Conservation (phyloP, 2,329 filamentous ascomycete species). For the Phoma herbarum region DNA sequence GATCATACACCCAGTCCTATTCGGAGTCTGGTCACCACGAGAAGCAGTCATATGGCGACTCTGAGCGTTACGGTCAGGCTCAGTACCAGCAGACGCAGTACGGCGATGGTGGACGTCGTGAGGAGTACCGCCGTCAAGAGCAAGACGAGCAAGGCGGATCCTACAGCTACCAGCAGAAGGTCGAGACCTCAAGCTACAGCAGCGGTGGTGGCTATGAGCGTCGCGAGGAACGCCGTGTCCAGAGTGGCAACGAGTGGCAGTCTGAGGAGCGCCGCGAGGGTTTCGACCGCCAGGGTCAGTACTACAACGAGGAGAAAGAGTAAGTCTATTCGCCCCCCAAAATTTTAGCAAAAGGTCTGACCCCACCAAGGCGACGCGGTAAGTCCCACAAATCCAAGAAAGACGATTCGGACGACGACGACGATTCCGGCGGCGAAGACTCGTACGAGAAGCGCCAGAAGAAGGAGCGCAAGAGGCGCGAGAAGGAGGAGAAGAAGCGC, state of each 20-base stretch:
- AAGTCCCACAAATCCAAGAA: conserved; percentile 51
- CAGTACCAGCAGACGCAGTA: conserved; percentile 68
- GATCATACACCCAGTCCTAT: conserved; percentile 68
- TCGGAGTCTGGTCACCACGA: conserved; percentile 67
- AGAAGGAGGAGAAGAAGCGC: conserved; percentile 52
- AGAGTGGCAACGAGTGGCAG: conserved; percentile 54
- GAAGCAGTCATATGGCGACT: conserved; percentile 41
- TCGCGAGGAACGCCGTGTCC: conserved; percentile 64
- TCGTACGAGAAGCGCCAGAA: conserved; percentile 29
- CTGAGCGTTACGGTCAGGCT: conserved; percentile 68
- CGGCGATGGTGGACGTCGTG: conserved; percentile 64
- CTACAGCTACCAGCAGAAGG: conserved; percentile 68
- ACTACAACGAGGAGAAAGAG: conserved; percentile 55
- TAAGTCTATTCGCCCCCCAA: conserved; percentile 29
- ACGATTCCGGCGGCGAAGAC: conserved; percentile 40
- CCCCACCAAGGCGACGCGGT: conserved; percentile 40
- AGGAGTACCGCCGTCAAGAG: conserved; percentile 69
- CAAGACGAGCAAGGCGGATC: conserved; percentile 58
- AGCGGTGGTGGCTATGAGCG: conserved; percentile 64
- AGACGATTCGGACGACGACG: conserved; percentile 50
- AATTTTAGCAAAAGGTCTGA: conserved; percentile 21
- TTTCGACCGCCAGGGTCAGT: conserved; percentile 49
- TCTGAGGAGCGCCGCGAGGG: conserved; percentile 50
- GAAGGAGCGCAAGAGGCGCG: conserved; percentile 24
- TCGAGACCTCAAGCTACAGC: conserved; percentile 60